Conservation (phyloP, 345 rosid species). For the Mercurialis annua region DNA sequence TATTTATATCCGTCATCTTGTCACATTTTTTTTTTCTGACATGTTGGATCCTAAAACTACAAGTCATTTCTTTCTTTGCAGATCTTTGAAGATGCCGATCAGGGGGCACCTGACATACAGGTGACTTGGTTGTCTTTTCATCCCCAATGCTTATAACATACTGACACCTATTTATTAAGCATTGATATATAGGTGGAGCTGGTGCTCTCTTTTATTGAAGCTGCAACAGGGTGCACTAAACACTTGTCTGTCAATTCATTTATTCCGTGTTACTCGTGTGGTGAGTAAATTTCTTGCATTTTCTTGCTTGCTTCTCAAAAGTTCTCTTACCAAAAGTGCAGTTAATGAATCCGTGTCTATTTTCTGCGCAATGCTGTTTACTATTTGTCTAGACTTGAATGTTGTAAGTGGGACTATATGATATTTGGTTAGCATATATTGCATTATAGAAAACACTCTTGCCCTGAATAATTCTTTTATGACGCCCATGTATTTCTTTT, state of each 20-base stretch:
- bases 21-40: conserved; percentile 14
- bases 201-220: conserved; percentile 74
- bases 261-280: conserved; percentile 77
- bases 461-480: not conserved
- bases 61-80: conserved; percentile 31
- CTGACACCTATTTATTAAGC: conserved; percentile 13
- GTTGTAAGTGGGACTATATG: too few relatives aligned
- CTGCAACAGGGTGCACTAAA: conserved; percentile 83
- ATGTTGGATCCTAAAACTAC: conserved; percentile 19
- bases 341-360: not conserved
- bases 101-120: conserved; percentile 60
- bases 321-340: conserved; percentile 5
- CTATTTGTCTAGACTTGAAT: too few relatives aligned
- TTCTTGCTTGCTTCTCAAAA: conserved; percentile 1
- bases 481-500: not conserved
- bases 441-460: not conserved
- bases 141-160: conserved; percentile 12
- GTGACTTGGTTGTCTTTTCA: conserved; percentile 35
- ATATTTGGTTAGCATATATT: too few relatives aligned
- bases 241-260: conserved; percentile 64
- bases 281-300: conserved; percentile 44
- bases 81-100: conserved; percentile 67
- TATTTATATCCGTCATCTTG: conserved; percentile 4
- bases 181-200: conserved; percentile 52
- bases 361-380: not conserved